phyloP scores from a whole-genome alignment of 257 asterid genomes.

The Solanum etuberosum region DNA sequence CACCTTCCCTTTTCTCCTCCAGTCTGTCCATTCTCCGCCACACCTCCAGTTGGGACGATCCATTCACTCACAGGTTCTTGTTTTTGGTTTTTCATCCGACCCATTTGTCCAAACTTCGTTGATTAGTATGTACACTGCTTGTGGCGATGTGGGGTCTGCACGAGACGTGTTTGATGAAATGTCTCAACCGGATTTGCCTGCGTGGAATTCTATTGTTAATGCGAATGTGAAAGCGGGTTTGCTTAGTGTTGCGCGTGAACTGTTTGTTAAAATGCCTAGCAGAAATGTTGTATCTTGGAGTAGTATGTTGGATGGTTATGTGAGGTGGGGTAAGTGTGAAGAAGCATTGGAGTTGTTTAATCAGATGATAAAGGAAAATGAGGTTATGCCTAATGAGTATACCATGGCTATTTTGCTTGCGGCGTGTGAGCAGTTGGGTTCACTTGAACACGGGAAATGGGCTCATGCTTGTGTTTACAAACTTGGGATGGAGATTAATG shows the following conservation, averaged over 20 bases:
- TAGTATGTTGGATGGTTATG: constrained; percentile 16
- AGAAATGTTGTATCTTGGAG: constrained; percentile 11
- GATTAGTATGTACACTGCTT: background rate
- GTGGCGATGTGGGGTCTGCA: background rate
- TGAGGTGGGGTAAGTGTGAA: constrained; percentile 3
- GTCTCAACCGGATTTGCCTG: constrained; percentile 4
- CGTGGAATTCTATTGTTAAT: constrained; percentile 9
- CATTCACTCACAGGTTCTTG: background rate
- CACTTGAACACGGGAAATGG: constrained; percentile 11
- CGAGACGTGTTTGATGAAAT: constrained; percentile 2
- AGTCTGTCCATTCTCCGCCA: background rate
- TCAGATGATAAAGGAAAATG: background rate
- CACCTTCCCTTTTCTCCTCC: constrained; percentile 17
- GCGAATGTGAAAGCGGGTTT: constrained; percentile 8
- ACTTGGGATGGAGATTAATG: background rate
- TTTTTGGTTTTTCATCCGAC: background rate
- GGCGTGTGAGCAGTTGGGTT: constrained; percentile 9
- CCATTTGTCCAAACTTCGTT: constrained; percentile 7
- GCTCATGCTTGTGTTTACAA: constrained; percentile 6
- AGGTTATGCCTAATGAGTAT: constrained; percentile 7
- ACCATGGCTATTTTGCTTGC: constrained; percentile 10
- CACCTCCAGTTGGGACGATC: background rate
- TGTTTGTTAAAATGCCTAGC: background rate
- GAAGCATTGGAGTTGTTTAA: constrained; percentile 3
- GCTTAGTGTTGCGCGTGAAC: background rate